Evolutionary conservation across 2,329 filamentous ascomycete genomes (phyloP), one percentile per base, ranked within the genome.

Genomic region (Ceratocystis destructans): DNA sequence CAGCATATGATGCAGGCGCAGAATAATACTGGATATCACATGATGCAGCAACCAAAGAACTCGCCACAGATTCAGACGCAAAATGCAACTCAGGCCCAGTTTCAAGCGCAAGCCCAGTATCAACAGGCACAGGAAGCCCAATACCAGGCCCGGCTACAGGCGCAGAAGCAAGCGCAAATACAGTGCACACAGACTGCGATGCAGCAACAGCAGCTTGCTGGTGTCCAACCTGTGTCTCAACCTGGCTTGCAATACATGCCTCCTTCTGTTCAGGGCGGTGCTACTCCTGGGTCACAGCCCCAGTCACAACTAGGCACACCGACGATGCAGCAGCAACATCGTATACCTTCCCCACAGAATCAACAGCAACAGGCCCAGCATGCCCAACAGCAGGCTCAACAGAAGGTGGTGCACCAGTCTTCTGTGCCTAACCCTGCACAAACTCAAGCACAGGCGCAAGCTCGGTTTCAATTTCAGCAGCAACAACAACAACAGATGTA

Each of bases 401-500:
- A 41, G 37, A 41, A 41, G 37, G 37, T 41, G 44, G 62, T 59
- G 55, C 41, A 41, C 28, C 44, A 28, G 31, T 53, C 48, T n/a
- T 53, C 55, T 20, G n/a, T 37, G 15, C 6, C 55, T 28, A 53
- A 8, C 46, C 31, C 50, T 59, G 61, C 3, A 22, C 61, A 63
- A 48, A 44, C 44, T 12, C 63, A 65, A 28, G 50, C 41, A 7
- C 48, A 55, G 17, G 50, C 20, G 53, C 69, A 69, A 64, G 66
- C 53, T 22, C 62, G 68, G 1, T 68, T 73, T 15, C 71, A 72
- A 20, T 69, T 70, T 12, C 46, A 68, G 6, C 74, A 71, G 1
- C 72, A 72, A 44, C 72, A 70, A 15, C 62, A 68, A 2, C 71
- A 73, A 22, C 73, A 72, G 50, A 71, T 72, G 44, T 70, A 69